These are phyloP conservation scores for Colletotrichum tropicale DNA, from an alignment of 2,329 filamentous ascomycete species.

Conservation along the genomic window DNA sequence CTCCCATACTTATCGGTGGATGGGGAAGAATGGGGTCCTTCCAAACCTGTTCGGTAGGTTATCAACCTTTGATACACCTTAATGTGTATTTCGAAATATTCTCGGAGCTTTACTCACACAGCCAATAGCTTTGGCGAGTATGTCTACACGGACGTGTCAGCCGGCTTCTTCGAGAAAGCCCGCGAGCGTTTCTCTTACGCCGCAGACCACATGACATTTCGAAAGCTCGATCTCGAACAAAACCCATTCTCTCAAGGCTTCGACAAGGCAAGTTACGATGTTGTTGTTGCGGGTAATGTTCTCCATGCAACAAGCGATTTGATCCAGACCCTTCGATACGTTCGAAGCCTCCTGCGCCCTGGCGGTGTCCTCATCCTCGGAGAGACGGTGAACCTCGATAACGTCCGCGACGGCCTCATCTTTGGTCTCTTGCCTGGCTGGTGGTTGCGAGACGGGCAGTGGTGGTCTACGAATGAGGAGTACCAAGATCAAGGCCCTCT, in stretches of 20 bases:
- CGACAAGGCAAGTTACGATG: conserved; percentile 31
- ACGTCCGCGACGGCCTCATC: conserved; percentile 22
- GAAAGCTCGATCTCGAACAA: conserved; percentile 34
- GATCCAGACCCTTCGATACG: conserved; percentile 22
- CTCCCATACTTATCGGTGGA: conserved; percentile 31
- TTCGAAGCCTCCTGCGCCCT: conserved; percentile 26
- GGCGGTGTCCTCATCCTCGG: conserved; percentile 29
- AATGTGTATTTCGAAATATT: background rate
- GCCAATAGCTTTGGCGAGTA: conserved; percentile 29
- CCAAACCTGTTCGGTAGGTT: background rate
- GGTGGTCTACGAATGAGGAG: conserved; percentile 7
- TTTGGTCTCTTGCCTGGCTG: conserved; percentile 41
- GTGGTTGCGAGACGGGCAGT: conserved; percentile 32
- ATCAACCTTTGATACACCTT: background rate
- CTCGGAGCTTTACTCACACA: background rate
- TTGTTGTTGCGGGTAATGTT: conserved; percentile 36
- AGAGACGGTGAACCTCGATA: conserved; percentile 20
- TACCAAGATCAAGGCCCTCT: conserved; percentile 23
- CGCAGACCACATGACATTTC: conserved; percentile 20
- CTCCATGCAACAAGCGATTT: conserved; percentile 33
- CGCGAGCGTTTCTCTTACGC: conserved; percentile 29
- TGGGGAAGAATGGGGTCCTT: background rate
- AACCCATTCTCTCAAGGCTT: conserved; percentile 36
- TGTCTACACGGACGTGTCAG: conserved; percentile 49
- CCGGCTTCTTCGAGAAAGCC: conserved; percentile 43